Conservation (phyloP, 176 grass and related monocot species). For the Calamus simplicifolius region DNA sequence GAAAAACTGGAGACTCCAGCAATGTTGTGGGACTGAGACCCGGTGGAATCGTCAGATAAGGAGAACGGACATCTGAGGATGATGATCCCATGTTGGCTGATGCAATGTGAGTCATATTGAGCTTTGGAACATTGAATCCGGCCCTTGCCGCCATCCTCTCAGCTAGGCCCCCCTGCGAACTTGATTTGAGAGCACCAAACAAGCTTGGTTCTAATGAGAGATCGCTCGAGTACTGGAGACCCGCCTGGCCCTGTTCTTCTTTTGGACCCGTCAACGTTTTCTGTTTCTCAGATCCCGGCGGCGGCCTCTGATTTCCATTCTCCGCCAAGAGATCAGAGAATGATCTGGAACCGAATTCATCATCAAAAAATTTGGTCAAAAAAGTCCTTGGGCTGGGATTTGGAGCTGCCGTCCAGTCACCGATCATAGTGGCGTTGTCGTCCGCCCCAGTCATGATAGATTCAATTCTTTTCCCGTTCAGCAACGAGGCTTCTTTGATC, state of each 20-base stretch:
- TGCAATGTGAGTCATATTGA: conserved; percentile 50
- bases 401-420: conserved; percentile 47
- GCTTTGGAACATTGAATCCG: conserved; percentile 70
- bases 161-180: conserved; percentile 41
- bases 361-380: conserved; percentile 66
- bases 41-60: conserved; percentile 78
- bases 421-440: conserved; percentile 44
- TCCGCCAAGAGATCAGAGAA: conserved; percentile 41
- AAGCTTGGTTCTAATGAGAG: conserved; percentile 30
- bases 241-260: conserved; percentile 22
- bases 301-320: conserved; percentile 19
- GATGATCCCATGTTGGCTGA: conserved; percentile 33
- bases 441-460: conserved; percentile 25
- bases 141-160: conserved; percentile 74
- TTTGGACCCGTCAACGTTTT: conserved; percentile 19
- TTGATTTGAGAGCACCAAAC: conserved; percentile 39
- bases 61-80: conserved; percentile 46
- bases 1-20: conserved; percentile 87
- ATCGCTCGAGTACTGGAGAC: conserved; percentile 24
- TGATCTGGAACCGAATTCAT: conserved; percentile 48
- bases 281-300: conserved; percentile 25
- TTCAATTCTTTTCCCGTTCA: background rate
- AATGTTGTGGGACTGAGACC: conserved; percentile 82
- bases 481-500: conserved; percentile 12
- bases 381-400: conserved; percentile 64